Evolutionary conservation across 2,329 filamentous ascomycete species (phyloP).

Genomic region (Epichloe typhina): DNA sequence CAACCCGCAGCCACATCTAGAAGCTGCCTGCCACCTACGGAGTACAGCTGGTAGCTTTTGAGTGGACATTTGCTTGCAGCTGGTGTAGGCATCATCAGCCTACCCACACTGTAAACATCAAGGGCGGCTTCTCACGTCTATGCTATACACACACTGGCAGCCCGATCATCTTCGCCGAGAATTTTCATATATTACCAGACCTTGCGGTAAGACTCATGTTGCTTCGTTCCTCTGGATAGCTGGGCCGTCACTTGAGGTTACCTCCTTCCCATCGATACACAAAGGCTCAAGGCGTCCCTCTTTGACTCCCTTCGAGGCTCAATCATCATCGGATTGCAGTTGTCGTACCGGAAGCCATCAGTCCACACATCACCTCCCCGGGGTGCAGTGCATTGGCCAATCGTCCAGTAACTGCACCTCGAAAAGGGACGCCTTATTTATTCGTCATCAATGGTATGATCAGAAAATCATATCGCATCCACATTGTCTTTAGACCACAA

Average conservation of each 20-base stretch:
- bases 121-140: background rate
- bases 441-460: background rate
- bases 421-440: background rate
- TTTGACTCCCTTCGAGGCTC: background rate
- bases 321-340: background rate
- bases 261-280: no score
- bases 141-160: background rate
- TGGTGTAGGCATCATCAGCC: background rate
- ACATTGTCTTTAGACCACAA: conserved; percentile 9
- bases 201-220: background rate
- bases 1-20: conserved; percentile 1
- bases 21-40: background rate
- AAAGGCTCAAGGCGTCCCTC: background rate
- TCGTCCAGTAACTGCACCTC: conserved; percentile 10
- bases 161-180: background rate
- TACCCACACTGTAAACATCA: background rate
- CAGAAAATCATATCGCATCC: conserved; percentile 10
- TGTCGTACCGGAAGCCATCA: background rate
- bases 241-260: no score
- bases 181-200: background rate
- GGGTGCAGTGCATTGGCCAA: conserved; percentile 9
- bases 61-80: background rate
- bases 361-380: background rate
- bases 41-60: background rate
- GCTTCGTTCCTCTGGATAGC: background rate